phyloP scores from a whole-genome alignment of 2,329 filamentous ascomycete species.

The Arachnomyces sp. region DNA sequence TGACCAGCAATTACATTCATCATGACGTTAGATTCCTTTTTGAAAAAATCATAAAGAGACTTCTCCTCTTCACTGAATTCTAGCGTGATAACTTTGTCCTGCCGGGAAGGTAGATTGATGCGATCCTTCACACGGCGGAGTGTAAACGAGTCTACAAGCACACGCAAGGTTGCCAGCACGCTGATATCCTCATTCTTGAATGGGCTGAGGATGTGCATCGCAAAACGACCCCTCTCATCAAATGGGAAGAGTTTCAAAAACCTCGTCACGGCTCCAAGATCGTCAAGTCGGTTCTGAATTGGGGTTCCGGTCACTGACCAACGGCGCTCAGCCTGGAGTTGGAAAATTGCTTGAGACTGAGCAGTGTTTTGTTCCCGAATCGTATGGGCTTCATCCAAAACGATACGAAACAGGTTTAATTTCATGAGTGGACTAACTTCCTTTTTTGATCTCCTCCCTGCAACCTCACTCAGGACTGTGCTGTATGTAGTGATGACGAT shows the following conservation, averaged over 20 bases:
- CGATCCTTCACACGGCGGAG: constrained; percentile 85
- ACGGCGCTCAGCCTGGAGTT: constrained; percentile 68
- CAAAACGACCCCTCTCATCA: constrained; percentile 67
- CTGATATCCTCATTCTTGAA: constrained; percentile 82
- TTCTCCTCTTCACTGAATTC: constrained; percentile 69
- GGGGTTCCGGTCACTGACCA: constrained; percentile 98
- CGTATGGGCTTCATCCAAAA: constrained; percentile 89
- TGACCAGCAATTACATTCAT: constrained; percentile 66
- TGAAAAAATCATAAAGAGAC: constrained; percentile 75
- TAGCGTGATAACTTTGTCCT: constrained; percentile 65
- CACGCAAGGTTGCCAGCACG: constrained; percentile 70
- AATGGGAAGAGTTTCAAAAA: constrained; percentile 84
- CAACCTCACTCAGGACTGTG: constrained; percentile 73
- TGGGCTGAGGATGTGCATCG: constrained; percentile 69
- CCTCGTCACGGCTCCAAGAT: constrained; percentile 76
- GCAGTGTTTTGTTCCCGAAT: constrained; percentile 79
- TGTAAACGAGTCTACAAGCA: constrained; percentile 91
- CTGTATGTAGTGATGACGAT: constrained; percentile 90
- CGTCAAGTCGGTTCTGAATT: constrained; percentile 87
- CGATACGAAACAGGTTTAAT: constrained; percentile 87
- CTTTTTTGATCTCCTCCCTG: constrained; percentile 54
- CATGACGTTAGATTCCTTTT: constrained; percentile 69
- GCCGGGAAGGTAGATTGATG: constrained; percentile 69
- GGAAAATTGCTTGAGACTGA: constrained; percentile 77
- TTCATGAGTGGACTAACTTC: constrained; percentile 59